Conservation (phyloP, 2,329 filamentous ascomycete genomes). For the Epichloe hybrida region DNA sequence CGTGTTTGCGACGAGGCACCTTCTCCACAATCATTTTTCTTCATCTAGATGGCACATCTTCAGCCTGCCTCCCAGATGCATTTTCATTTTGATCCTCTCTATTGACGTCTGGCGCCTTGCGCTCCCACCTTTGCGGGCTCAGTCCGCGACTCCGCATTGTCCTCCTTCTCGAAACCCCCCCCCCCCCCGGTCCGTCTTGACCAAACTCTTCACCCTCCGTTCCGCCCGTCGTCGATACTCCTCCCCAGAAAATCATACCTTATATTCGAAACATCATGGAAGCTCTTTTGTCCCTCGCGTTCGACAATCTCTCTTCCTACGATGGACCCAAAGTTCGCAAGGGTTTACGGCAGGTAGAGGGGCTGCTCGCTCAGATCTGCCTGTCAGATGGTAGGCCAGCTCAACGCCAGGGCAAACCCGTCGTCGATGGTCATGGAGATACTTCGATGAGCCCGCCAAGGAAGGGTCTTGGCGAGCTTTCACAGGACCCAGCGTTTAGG, state of each 20-base stretch:
- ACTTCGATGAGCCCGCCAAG: slow-evolving; percentile 23
- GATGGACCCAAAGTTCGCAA: slow-evolving; percentile 84
- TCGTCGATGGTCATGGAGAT: slow-evolving; percentile 1
- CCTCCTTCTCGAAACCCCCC: neutral
- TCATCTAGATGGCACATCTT: neutral
- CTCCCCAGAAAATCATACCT: slow-evolving; percentile 3
- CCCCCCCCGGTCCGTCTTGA: neutral
- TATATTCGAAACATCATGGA: slow-evolving; percentile 50
- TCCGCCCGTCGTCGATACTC: neutral
- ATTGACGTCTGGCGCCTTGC: slow-evolving; percentile 12
- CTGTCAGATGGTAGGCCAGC: slow-evolving; percentile 37
- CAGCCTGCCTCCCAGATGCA: slow-evolving; percentile 9
- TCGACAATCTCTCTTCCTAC: slow-evolving; percentile 91
- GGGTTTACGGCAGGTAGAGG: slow-evolving; percentile 86
- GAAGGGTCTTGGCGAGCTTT: slow-evolving; percentile 57
- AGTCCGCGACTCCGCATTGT: slow-evolving; percentile 1
- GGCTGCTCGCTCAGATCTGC: slow-evolving; percentile 86
- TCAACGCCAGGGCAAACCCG: slow-evolving; percentile 1
- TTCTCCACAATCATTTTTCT: neutral
- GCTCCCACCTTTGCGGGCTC: neutral
- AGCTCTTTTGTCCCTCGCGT: slow-evolving; percentile 77
- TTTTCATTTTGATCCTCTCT: slow-evolving; percentile 17
- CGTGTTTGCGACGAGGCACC: neutral
- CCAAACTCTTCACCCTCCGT: neutral
- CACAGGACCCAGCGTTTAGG: slow-evolving; percentile 79